phyloP scores from a whole-genome alignment of 371 early-diverging fungal species.

The Batkoa obscura region DNA sequence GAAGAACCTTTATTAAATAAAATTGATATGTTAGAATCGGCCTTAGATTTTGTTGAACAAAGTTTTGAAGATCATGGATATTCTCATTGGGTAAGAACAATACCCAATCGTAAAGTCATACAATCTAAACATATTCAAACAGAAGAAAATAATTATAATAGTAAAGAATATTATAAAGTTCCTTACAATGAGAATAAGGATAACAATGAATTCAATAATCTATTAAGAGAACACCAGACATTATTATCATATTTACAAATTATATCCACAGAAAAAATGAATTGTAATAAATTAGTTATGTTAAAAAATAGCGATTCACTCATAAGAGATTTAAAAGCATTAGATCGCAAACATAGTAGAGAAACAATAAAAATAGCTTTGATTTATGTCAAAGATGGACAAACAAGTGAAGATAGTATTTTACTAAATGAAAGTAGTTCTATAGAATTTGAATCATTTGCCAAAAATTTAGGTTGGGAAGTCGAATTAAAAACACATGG shows the following conservation, averaged over 20 bases:
- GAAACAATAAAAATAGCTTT: conserved; percentile 80
- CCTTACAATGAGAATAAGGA: too few species aligned
- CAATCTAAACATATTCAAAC: not conserved
- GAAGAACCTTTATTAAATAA: not conserved
- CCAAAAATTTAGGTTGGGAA: conserved; percentile 64
- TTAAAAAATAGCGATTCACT: not conserved
- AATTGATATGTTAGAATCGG: not conserved
- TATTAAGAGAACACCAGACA: too few species aligned
- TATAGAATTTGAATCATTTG: conserved; percentile 53
- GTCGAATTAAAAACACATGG: conserved; percentile 63
- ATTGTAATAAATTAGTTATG: not conserved
- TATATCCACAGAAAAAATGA: not conserved
- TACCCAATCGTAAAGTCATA: not conserved
- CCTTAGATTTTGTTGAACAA: not conserved
- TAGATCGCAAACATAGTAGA: conserved; percentile 15
- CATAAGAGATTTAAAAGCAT: conserved; percentile 4
- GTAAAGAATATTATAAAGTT: too few species aligned
- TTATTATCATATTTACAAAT: too few species aligned
- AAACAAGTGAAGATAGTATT: conserved; percentile 72
- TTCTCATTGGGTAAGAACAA: not conserved
- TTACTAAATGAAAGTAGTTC: conserved; percentile 53
- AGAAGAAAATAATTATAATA: too few species aligned
- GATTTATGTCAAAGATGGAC: conserved; percentile 78
- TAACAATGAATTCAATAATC: too few species aligned
- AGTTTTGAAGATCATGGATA: not conserved